A percentile compares a stretch with the other conserved stretches of the same genome.
Conservation (phyloP, 2,329 filamentous ascomycete genomes). For the Fusarium acutatum region DNA sequence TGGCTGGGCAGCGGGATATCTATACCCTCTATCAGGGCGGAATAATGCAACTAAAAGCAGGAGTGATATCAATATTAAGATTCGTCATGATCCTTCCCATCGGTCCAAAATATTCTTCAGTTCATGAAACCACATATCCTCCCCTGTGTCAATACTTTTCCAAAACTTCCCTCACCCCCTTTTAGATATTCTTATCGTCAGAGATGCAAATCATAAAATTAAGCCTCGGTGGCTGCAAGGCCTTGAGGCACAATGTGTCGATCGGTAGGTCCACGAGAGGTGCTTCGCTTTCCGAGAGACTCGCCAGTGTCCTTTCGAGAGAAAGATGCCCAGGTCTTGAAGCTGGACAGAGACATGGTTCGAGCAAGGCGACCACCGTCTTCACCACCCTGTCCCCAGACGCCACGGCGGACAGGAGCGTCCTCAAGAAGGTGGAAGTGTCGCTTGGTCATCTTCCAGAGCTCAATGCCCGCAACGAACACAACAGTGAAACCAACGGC, state of each 20-base stretch:
- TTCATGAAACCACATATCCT: not conserved
- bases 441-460: constrained; percentile 77
- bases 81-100: not conserved
- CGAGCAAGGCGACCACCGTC: constrained; percentile 56
- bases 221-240: constrained; percentile 39
- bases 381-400: constrained; percentile 63
- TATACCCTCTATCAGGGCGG: constrained; percentile 24
- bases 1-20: constrained; percentile 31
- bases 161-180: not conserved
- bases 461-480: constrained; percentile 74
- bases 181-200: not conserved
- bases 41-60: constrained; percentile 26
- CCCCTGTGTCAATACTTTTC: not conserved
- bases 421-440: constrained; percentile 61
- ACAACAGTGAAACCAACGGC: constrained; percentile 69
- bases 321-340: constrained; percentile 57
- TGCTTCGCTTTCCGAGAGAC: constrained; percentile 42
- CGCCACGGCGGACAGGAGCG: constrained; percentile 57
- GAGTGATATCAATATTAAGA: constrained; percentile 17
- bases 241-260: constrained; percentile 41
- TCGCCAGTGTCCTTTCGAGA: constrained; percentile 53
- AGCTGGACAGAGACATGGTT: constrained; percentile 62
- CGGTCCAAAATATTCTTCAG: not conserved
- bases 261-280: constrained; percentile 30
- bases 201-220: constrained; percentile 9